Conservation (phyloP, 139 green algal genomes). For the Tetraselmis striata region DNA sequence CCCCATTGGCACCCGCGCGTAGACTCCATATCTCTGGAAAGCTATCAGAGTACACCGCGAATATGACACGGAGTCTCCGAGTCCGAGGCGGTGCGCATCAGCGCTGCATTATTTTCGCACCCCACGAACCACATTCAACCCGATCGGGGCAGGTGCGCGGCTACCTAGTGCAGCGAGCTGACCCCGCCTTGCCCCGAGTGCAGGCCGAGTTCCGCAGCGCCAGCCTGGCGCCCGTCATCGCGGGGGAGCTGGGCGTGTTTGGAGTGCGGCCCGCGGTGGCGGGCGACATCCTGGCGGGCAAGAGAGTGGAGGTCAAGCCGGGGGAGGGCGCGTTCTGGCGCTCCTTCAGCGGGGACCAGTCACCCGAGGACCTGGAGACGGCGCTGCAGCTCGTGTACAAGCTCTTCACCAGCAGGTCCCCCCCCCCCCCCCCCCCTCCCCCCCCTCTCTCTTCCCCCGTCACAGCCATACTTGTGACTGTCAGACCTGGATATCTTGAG, state of each 20-base stretch:
- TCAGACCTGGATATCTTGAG: too few species aligned
- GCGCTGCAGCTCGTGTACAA: conserved; percentile 72
- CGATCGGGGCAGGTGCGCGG: neutral
- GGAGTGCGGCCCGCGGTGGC: conserved; percentile 63
- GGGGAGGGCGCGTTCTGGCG: conserved; percentile 55
- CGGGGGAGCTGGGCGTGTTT: conserved; percentile 68
- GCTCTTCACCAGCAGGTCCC: conserved; percentile 47
- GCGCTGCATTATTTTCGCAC: too few species aligned
- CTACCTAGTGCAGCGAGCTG: neutral
- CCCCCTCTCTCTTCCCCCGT: too few species aligned
- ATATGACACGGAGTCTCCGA: too few species aligned
- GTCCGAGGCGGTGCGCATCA: too few species aligned
- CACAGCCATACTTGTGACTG: too few species aligned
- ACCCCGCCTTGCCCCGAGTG: neutral
- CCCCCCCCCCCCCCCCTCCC: neutral
- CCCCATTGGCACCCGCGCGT: too few species aligned
- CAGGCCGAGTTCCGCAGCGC: conserved; percentile 7
- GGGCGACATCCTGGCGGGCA: conserved; percentile 60
- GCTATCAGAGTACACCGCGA: too few species aligned
- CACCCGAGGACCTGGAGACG: conserved; percentile 61
- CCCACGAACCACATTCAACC: conserved; percentile 1
- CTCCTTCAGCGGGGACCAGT: conserved; percentile 53
- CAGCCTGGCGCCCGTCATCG: conserved; percentile 41
- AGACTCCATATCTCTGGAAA: too few species aligned
- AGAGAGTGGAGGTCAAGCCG: conserved; percentile 20